Base-by-base conservation (phyloP, 2,329 filamentous ascomycete species). In the Aotearoamyces nothofagi region DNA sequence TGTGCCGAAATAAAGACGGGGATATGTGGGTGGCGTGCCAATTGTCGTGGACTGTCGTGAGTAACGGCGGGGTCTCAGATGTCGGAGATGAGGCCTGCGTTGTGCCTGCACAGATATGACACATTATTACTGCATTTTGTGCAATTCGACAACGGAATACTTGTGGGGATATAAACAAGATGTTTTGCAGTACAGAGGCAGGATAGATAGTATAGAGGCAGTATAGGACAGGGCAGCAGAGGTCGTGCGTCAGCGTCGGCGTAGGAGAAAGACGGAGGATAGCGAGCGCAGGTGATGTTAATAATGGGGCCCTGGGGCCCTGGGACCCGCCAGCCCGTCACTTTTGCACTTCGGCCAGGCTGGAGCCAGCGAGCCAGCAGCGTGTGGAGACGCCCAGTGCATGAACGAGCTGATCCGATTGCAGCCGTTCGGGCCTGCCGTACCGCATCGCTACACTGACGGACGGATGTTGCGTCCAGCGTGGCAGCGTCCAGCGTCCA, bases 1-100 rank as follows among this genome's bases (percentile, higher is more conserved):
- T 5, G 33, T 37, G 29, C 27, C 33, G 29, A 22, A 24, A 34
- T 37, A 33, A n/a, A n/a, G n/a, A n/a, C n/a, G n/a, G n/a, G n/a
- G n/a, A n/a, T n/a, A n/a, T n/a, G n/a, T n/a, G n/a, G n/a, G n/a
- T n/a, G n/a, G n/a, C n/a, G n/a, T n/a, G n/a, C n/a, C n/a, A n/a
- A n/a, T n/a, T n/a, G n/a, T 31, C 11, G 14, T 27, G 6, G 26
- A 17, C 19, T 22, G 8, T 22, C 19, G 19, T 22, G n/a, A 8
- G 19, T n/a, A 22, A n/a, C 8, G 19, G 19, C 19, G 19, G 19
- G 19, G 19, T 22, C n/a, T 22, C 19, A 22, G 19, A 22, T n/a
- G 19, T 22, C 19, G 19, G 19, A 22, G 19, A 8, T 22, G 19
- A 8, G 19, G 8, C 19, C 19, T 22, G 19, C 19, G 8, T n/a